These are phyloP conservation scores for Tetrahymena malaccensis DNA, from an alignment of 73 alveolate species.

Conservation along the genomic window DNA sequence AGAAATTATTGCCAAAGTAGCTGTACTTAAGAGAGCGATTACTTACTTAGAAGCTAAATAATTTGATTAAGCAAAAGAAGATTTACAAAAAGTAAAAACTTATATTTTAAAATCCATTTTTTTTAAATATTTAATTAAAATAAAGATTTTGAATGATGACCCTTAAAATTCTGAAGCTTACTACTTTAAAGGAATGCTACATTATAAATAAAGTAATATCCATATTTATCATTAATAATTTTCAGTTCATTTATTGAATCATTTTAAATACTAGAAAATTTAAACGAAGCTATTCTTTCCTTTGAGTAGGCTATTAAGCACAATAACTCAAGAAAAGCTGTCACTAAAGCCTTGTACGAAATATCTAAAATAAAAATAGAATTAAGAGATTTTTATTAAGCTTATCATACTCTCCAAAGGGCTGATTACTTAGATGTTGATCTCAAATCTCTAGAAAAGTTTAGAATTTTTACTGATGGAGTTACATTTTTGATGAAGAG, in stretches of 20 bases:
- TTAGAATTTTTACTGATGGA: constrained; percentile 69
- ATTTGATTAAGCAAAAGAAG: constrained; percentile 19
- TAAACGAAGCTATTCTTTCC: constrained; percentile 54
- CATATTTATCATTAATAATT: too few relatives aligned
- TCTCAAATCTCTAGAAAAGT: constrained; percentile 40
- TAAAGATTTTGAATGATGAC: constrained; percentile 14
- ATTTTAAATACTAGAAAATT: background rate
- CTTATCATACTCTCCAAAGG: constrained; percentile 60
- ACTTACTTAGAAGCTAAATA: constrained; percentile 23
- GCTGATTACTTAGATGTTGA: constrained; percentile 56
- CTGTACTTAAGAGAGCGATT: constrained; percentile 41
- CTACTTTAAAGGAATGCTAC: constrained; percentile 56
- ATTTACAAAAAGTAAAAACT: constrained; percentile 11
- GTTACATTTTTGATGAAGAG: constrained; percentile 72
- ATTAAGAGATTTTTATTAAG: constrained; percentile 77
- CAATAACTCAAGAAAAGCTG: constrained; percentile 49
- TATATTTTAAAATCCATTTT: background rate
- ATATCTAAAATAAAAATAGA: constrained; percentile 64
- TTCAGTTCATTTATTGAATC: background rate
- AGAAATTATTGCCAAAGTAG: constrained; percentile 1
- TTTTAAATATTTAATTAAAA: background rate
- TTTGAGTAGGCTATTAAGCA: constrained; percentile 66
- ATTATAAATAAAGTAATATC: constrained; percentile 21
- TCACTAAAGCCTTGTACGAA: constrained; percentile 65
- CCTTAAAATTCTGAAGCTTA: constrained; percentile 49